Evolutionary conservation across 2,329 filamentous ascomycete species (phyloP).

Genomic region (Fusarium praegraminearum): DNA sequence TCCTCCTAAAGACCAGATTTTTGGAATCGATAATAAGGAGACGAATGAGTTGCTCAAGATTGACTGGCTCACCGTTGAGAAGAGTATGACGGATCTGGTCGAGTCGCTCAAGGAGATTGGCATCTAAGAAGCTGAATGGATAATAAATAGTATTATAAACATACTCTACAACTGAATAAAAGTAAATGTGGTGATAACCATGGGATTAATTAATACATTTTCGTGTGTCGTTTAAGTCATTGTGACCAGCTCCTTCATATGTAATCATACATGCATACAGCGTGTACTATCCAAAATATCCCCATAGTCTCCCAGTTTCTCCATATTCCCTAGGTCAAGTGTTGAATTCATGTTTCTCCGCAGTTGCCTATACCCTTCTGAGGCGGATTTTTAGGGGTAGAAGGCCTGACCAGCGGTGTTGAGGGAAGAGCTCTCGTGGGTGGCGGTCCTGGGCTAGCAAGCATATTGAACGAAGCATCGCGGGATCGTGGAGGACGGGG

Average conservation of each 20-base stretch:
- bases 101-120: conserved; percentile 68
- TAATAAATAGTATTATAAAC: not conserved
- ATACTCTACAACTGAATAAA: conserved; percentile 7
- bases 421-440: conserved; percentile 57
- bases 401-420: conserved; percentile 31
- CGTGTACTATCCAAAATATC: not conserved
- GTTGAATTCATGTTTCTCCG: not conserved
- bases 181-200: not conserved
- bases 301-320: not conserved
- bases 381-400: conserved; percentile 29
- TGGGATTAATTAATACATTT: conserved; percentile 8
- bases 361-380: conserved; percentile 7
- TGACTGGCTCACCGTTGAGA: conserved; percentile 71
- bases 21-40: conserved; percentile 68
- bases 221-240: conserved; percentile 14
- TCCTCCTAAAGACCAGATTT: conserved; percentile 57
- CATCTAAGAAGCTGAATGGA: conserved; percentile 28
- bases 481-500: conserved; percentile 24
- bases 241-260: conserved; percentile 4
- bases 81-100: conserved; percentile 72
- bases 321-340: fast-evolving
- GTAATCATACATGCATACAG: conserved; percentile 9
- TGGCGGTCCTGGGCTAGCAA: conserved; percentile 57
- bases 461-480: conserved; percentile 31
- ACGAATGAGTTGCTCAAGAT: conserved; percentile 71